phyloP scores from a whole-genome alignment of 257 asterid genomes.

The Solanum gracilifrons region DNA sequence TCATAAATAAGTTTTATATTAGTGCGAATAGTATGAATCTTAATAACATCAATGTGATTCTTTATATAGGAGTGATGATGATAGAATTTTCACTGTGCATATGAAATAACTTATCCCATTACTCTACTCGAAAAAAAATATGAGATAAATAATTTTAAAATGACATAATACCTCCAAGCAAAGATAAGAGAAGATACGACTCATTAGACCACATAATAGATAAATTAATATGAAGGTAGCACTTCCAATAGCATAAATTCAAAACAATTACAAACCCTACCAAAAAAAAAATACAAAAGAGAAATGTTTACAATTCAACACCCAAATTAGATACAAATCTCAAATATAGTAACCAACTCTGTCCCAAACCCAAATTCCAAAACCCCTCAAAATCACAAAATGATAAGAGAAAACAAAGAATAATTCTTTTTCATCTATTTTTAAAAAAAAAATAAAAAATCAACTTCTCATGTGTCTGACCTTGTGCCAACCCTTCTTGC shows the following conservation, averaged over 20 bases:
- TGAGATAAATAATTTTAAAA: too few relatives aligned
- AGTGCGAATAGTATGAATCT: too few relatives aligned
- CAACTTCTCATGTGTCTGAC: constrained; percentile 24
- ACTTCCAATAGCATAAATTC: not conserved
- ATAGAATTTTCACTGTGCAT: too few relatives aligned
- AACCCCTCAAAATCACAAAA: not conserved
- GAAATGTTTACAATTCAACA: not conserved
- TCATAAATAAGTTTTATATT: too few relatives aligned
- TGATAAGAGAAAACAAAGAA: not conserved
- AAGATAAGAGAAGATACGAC: too few relatives aligned
- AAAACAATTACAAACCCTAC: not conserved
- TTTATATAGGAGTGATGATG: too few relatives aligned
- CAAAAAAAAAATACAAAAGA: not conserved
- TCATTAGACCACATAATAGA: not conserved
- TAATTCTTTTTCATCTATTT: not conserved
- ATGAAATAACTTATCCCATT: too few relatives aligned
- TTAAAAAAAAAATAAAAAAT: not conserved
- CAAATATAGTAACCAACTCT: not conserved
- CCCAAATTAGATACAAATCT: not conserved
- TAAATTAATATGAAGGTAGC: not conserved
- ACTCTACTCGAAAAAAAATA: too few relatives aligned
- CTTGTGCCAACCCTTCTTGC: constrained; percentile 71
- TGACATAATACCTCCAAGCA: too few relatives aligned
- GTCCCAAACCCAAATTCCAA: not conserved
- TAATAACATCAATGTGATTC: too few relatives aligned